These are phyloP conservation scores for Aspergillus phoenicis DNA, from an alignment of 2,329 filamentous ascomycete genomes.

Conservation along the genomic window DNA sequence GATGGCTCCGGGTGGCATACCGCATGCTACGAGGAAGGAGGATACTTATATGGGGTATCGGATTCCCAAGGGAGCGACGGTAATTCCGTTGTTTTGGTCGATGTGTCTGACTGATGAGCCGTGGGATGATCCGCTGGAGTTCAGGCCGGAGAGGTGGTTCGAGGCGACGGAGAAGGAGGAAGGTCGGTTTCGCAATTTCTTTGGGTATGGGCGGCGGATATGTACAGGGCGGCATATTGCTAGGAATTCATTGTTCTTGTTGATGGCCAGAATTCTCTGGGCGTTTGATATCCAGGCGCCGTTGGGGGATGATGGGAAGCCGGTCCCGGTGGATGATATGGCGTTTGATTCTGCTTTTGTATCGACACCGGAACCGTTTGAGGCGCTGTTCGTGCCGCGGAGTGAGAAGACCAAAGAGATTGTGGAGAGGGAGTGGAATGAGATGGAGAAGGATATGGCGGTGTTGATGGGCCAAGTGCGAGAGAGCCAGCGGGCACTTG, in stretches of 20 bases:
- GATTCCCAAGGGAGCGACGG: background rate
- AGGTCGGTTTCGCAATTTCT: slow-evolving; percentile 58
- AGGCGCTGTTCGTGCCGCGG: slow-evolving; percentile 30
- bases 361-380: slow-evolving; percentile 28
- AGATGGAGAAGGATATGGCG: slow-evolving; percentile 22
- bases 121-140: slow-evolving; percentile 42
- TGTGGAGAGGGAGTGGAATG: slow-evolving; percentile 26
- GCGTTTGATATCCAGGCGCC: slow-evolving; percentile 24
- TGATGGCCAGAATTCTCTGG: slow-evolving; percentile 60
- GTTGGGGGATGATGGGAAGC: slow-evolving; percentile 24
- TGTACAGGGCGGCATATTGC: slow-evolving; percentile 41
- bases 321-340: slow-evolving; percentile 25
- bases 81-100: background rate
- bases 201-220: slow-evolving; percentile 60
- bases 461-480: slow-evolving; percentile 18
- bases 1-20: slow-evolving; percentile 44
- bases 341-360: slow-evolving; percentile 27
- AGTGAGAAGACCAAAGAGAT: slow-evolving; percentile 21
- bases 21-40: background rate
- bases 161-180: slow-evolving; percentile 26
- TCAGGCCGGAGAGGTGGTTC: slow-evolving; percentile 46
- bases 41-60: background rate
- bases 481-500: slow-evolving; percentile 14
- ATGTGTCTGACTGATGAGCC: slow-evolving; percentile 34
- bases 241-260: slow-evolving; percentile 50